These are phyloP conservation scores for Coemansia sp. DNA, from an alignment of 192 early-diverging fungal species.

Conservation along the genomic window DNA sequence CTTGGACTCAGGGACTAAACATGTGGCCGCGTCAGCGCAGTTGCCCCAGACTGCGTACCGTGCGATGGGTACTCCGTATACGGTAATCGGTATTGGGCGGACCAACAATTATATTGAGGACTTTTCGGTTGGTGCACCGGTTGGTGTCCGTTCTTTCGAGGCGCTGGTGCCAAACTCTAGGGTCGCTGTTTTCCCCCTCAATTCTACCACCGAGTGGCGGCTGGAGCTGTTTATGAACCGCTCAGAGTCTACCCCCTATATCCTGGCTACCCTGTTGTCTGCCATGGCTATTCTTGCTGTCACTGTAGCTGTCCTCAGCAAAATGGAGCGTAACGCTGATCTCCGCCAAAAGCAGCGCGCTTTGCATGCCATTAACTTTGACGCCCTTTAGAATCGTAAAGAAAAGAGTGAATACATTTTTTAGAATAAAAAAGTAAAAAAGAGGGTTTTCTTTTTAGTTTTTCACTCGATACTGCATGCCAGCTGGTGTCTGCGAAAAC, in stretches of 20 bases:
- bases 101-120: slow-evolving; percentile 97
- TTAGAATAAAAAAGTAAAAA: slow-evolving; percentile 8
- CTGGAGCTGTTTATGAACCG: slow-evolving; percentile 88
- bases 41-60: slow-evolving; percentile 76
- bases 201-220: slow-evolving; percentile 60
- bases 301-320: slow-evolving; percentile 68
- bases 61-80: slow-evolving; percentile 74
- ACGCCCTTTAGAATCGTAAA: slow-evolving; percentile 76
- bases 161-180: slow-evolving; percentile 94
- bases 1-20: slow-evolving; percentile 72
- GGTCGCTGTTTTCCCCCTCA: slow-evolving; percentile 74
- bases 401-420: not conserved
- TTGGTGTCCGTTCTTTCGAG: slow-evolving; percentile 52
- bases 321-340: slow-evolving; percentile 77
- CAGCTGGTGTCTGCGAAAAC: slow-evolving; percentile 5
- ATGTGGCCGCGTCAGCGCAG: slow-evolving; percentile 77
- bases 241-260: slow-evolving; percentile 76
- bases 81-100: slow-evolving; percentile 82
- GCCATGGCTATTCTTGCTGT: slow-evolving; percentile 68
- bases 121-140: slow-evolving; percentile 72
- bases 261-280: slow-evolving; percentile 71
- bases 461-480: slow-evolving; percentile 14
- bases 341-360: slow-evolving; percentile 71
- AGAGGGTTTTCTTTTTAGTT: not conserved
- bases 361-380: slow-evolving; percentile 87